Percentiles rank a stretch among this genome's conserved stretches.
Evolutionary conservation across 73 alveolate species (phyloP).

Genomic region (Effrenium voratum): DNA sequence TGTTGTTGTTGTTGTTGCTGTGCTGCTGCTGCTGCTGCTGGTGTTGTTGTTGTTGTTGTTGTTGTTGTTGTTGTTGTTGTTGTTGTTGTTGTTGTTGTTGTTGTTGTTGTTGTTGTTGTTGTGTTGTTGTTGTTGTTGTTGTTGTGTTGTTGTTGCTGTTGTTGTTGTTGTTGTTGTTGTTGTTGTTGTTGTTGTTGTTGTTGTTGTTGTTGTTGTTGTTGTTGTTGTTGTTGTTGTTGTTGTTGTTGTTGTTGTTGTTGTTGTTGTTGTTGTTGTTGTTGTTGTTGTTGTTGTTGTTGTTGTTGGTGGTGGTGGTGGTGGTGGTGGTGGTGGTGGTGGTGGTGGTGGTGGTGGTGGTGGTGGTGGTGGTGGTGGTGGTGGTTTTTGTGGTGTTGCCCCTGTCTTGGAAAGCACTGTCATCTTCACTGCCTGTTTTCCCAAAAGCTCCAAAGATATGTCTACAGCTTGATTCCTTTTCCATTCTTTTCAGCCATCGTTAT

Average conservation of each 20-base stretch:
- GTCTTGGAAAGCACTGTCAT: no score
- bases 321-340: no score
- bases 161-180: background rate
- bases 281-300: no score
- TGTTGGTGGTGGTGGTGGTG: no score
- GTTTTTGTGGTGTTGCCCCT: no score
- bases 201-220: background rate
- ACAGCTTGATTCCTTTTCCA: no score
- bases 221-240: background rate
- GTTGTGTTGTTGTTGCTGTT: background rate
- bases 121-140: background rate
- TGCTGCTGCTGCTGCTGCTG: background rate
- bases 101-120: background rate
- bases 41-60: background rate
- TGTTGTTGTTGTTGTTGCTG: background rate
- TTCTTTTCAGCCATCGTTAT: no score
- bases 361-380: no score
- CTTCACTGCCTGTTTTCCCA: no score
- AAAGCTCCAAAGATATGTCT: no score
- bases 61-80: background rate
- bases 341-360: no score
- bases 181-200: background rate
- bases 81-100: background rate
- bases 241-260: background rate
- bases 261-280: background rate